Evolutionary conservation across 2,329 filamentous ascomycete genomes (phyloP).

Genomic region (Cytospora schulzeri): DNA sequence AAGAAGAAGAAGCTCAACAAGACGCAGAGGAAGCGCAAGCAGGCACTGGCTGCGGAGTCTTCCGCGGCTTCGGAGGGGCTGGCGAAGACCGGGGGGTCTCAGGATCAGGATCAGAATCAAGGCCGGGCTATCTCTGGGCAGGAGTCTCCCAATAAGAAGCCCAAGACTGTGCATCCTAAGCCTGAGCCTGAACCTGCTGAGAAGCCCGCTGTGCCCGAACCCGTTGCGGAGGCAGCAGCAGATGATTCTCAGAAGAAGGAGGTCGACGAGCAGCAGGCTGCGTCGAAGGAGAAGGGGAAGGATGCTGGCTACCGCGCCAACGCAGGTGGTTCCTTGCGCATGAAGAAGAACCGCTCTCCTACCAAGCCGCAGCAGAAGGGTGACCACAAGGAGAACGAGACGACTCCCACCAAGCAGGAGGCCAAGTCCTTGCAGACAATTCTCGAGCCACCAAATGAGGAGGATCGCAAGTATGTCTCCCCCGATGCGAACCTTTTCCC

Average conservation of each 20-base stretch:
- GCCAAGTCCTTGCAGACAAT: conserved; percentile 9
- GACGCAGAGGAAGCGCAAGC: conserved; percentile 22
- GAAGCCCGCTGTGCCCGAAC: background rate
- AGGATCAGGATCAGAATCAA: conserved; percentile 3
- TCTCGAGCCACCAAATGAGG: conserved; percentile 10
- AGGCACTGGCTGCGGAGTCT: background rate
- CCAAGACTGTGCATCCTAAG: background rate
- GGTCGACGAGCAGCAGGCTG: background rate
- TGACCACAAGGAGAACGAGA: background rate
- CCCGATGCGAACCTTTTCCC: conserved; percentile 17
- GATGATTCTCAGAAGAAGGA: background rate
- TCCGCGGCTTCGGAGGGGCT: conserved; percentile 2
- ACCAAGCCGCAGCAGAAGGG: conserved; percentile 18
- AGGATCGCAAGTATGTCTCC: conserved; percentile 4
- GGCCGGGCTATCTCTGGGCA: background rate
- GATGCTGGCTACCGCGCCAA: conserved; percentile 32
- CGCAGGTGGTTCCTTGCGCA: conserved; percentile 39
- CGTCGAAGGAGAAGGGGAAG: too few relatives aligned
- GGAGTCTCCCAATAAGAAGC: conserved; percentile 13
- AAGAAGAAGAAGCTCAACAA: conserved; percentile 18
- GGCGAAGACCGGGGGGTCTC: conserved; percentile 11
- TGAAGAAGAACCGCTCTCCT: conserved; percentile 25
- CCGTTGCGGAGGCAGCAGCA: background rate
- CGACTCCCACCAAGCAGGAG: background rate
- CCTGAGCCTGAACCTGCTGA: background rate